A percentile compares a stretch with the other conserved stretches of the same genome.
Evolutionary conservation across 2,329 filamentous ascomycete genomes (phyloP).

Genomic region (Pseudogymnoascus destructans): DNA sequence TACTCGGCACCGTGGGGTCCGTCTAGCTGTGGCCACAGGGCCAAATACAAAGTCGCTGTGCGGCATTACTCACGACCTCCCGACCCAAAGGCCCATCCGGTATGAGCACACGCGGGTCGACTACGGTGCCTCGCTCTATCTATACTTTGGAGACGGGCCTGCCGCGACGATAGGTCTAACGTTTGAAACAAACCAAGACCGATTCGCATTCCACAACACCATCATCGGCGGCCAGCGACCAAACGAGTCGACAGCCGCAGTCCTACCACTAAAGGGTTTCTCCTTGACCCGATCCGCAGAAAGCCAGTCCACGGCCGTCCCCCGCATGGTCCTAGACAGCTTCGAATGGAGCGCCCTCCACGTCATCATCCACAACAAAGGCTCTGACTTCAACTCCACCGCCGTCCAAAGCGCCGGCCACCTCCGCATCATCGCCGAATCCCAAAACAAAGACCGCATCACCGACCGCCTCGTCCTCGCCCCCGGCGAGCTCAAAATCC

Average conservation of each 20-base stretch:
- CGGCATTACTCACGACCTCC: constrained; percentile 58
- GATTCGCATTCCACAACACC: constrained; percentile 56
- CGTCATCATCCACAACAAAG: constrained; percentile 57
- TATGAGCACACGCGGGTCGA: constrained; percentile 68
- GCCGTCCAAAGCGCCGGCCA: constrained; percentile 56
- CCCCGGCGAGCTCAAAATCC: constrained; percentile 58
- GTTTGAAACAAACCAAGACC: constrained; percentile 61
- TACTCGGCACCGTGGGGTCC: constrained; percentile 64
- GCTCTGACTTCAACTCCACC: constrained; percentile 35
- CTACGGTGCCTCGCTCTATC: constrained; percentile 53
- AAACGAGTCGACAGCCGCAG: constrained; percentile 53
- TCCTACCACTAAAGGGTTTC: constrained; percentile 53
- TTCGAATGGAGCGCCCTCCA: constrained; percentile 52
- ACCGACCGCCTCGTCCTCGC: constrained; percentile 75
- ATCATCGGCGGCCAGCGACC: constrained; percentile 45
- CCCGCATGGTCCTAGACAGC: constrained; percentile 18
- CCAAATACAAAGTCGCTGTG: constrained; percentile 65
- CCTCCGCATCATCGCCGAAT: constrained; percentile 62
- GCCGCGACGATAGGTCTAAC: constrained; percentile 60
- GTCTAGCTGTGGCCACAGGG: constrained; percentile 65
- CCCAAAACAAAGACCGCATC: constrained; percentile 55
- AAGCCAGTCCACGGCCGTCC: constrained; percentile 23
- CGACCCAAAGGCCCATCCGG: constrained; percentile 53
- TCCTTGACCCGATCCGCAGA: constrained; percentile 44
- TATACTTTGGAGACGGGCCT: constrained; percentile 30